Conservation (phyloP, 768 basidiomycete genomes). For the Cytidiella melzeri region DNA sequence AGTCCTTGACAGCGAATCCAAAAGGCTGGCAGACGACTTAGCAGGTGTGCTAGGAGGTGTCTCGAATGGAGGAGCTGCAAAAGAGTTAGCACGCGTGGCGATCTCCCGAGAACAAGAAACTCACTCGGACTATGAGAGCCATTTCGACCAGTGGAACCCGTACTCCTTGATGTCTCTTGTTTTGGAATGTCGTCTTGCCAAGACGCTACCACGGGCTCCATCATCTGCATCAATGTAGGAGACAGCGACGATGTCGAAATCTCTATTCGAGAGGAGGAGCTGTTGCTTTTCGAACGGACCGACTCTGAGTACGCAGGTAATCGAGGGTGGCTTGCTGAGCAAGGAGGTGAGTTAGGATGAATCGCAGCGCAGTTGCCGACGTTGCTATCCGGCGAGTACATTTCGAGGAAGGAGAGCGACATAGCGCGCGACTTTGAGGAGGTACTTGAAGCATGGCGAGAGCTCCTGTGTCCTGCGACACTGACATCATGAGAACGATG, state of each 20-base stretch:
- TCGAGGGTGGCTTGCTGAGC: slow-evolving; percentile 1
- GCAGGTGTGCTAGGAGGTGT: slow-evolving; percentile 15
- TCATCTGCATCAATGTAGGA: slow-evolving; percentile 19
- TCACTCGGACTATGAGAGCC: not conserved
- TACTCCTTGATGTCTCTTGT: not conserved
- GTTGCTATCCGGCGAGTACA: slow-evolving; percentile 8
- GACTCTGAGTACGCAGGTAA: slow-evolving; percentile 2
- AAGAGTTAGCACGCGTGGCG: not conserved
- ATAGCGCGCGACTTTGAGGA: slow-evolving; percentile 12
- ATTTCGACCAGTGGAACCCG: not conserved
- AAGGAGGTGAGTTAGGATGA: slow-evolving; percentile 18
- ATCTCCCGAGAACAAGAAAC: not conserved
- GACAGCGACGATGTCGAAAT: slow-evolving; percentile 3
- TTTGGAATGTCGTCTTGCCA: slow-evolving; percentile 10
- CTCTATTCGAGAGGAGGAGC: not conserved
- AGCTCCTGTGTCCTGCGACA: not conserved
- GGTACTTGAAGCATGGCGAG: slow-evolving; percentile 5
- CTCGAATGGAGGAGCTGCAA: slow-evolving; percentile 10
- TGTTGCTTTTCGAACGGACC: not conserved
- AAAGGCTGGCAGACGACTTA: not conserved
- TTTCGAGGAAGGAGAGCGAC: slow-evolving; percentile 17
- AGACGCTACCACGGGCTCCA: slow-evolving; percentile 19
- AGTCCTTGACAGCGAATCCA: not conserved
- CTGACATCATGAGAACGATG: slow-evolving; percentile 1
- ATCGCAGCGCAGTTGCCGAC: slow-evolving; percentile 17